A percentile compares a stretch with the other conserved stretches of the same genome.
Conservation (phyloP, 176 grass and related monocot species). For the Alopecurus myosuroides region DNA sequence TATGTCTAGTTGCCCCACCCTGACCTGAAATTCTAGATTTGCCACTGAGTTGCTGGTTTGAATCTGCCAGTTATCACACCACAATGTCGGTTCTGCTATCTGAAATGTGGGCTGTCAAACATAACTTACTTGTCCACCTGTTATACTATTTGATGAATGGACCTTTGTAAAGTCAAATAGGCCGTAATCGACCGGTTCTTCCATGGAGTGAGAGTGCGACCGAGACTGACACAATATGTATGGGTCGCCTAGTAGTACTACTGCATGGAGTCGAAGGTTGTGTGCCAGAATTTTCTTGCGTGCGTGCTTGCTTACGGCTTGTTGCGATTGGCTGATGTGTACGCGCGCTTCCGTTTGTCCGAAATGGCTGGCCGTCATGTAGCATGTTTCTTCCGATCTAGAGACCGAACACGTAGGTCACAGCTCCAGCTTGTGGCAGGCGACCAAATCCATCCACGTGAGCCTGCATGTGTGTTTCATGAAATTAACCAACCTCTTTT, state of each 20-base stretch:
- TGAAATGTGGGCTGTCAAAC: no score
- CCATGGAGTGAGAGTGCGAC: not conserved
- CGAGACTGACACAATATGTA: not conserved
- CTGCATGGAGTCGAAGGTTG: not conserved
- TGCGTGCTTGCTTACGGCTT: not conserved
- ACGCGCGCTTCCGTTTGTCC: conserved; percentile 6
- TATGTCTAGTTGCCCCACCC: no score
- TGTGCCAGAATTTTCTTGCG: not conserved
- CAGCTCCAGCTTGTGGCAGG: not conserved
- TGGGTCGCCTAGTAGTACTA: not conserved
- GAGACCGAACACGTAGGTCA: not conserved
- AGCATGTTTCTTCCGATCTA: conserved; percentile 14
- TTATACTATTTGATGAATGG: no score
- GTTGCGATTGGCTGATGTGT: not conserved
- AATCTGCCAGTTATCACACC: no score
- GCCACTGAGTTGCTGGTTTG: no score
- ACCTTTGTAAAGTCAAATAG: not conserved
- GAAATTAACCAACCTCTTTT: no score
- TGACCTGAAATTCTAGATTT: no score
- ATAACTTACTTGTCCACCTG: no score
- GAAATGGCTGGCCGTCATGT: not conserved
- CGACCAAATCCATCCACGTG: conserved; percentile 22
- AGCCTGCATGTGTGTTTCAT: no score
- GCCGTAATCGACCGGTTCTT: not conserved
- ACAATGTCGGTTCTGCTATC: no score